Base-by-base conservation (phyloP, 441 rosid genomes). In the Mallotus japonicus region DNA sequence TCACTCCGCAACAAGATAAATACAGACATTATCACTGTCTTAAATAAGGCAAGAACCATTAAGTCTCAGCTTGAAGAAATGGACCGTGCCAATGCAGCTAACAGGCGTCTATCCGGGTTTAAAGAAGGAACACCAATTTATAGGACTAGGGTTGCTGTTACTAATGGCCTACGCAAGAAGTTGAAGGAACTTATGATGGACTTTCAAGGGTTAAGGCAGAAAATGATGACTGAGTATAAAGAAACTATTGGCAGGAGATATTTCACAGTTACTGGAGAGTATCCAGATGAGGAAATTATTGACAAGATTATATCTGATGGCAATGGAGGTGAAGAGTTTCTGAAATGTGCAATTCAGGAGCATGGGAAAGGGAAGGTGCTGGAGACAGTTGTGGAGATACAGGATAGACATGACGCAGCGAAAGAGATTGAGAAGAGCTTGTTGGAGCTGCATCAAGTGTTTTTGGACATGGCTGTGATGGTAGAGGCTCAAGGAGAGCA, bases 391-490 rank as follows among this genome's bases (percentile, higher is more conserved):
- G 93, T 83, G 75, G 97, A 92, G 83, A 94, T 94, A 70, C 97
- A 90, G 70, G 98, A 85, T 72, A 87, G 97, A 83, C 82, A 88
- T 15, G 95, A 89, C 2, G 86, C 97, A 0, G 97, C 95, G 0
- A 92, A 90, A 75, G 97, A 90, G 92, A 87, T 92, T 32, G 97
- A 94, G 89, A 94, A 84, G 87, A 94, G 95, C 75, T 67, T 94
- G 71, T 71, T 92, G 75, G 97, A 92, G 87, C 89, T 94, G 81
- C 98, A 92, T 67, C 97, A 90, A 51, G 88, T 90, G 81, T 94
- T 94, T 75, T 16, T 92, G 19, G 98, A 94, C 77, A 94, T 94
- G 98, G 92, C 92, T 0, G 97, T 95, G 62, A 92, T 95, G 97
- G 97, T 95, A 56, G 98, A 92, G 79, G 69, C 93, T 0, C 99